phyloP scores from a whole-genome alignment of 345 rosid species.

The Aurinia saxatilis region DNA sequence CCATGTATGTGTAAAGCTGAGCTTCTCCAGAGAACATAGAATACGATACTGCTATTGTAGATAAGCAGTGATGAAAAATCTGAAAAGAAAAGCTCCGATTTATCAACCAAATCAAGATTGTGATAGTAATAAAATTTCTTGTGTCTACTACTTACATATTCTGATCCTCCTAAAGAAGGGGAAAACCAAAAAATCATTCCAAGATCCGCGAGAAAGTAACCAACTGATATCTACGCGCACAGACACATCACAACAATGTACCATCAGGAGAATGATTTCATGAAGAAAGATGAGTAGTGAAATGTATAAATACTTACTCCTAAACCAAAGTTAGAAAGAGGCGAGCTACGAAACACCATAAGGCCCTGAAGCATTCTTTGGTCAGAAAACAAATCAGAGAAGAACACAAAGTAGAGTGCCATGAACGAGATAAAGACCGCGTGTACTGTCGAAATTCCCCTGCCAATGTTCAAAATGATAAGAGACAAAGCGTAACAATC shows the following conservation, averaged over 20 bases:
- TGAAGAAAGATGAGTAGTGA: neutral
- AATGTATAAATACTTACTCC: slow-evolving; percentile 44
- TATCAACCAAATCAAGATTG: neutral
- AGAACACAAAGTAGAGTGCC: slow-evolving; percentile 67
- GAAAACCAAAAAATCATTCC: slow-evolving; percentile 74
- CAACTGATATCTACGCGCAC: slow-evolving; percentile 67
- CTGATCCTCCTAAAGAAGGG: slow-evolving; percentile 84
- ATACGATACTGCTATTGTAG: slow-evolving; percentile 60
- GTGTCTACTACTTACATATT: slow-evolving; percentile 57
- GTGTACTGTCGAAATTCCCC: slow-evolving; percentile 76
- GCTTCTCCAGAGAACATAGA: slow-evolving; percentile 72
- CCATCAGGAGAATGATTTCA: neutral
- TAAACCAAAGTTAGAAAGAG: slow-evolving; percentile 57
- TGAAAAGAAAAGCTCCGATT: slow-evolving; percentile 22
- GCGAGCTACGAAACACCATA: slow-evolving; percentile 53
- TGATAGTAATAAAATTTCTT: neutral
- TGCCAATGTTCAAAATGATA: slow-evolving; percentile 30
- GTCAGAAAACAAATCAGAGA: slow-evolving; percentile 69
- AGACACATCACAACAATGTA: neutral
- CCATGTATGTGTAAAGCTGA: slow-evolving; percentile 77
- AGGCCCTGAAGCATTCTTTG: slow-evolving; percentile 28
- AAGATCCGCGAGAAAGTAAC: slow-evolving; percentile 78
- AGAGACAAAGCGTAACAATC: neutral
- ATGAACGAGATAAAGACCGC: slow-evolving; percentile 53
- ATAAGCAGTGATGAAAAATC: slow-evolving; percentile 76